phyloP scores from a whole-genome alignment of 1,139 yeast species.

The Geotrichum phurueaensis region DNA sequence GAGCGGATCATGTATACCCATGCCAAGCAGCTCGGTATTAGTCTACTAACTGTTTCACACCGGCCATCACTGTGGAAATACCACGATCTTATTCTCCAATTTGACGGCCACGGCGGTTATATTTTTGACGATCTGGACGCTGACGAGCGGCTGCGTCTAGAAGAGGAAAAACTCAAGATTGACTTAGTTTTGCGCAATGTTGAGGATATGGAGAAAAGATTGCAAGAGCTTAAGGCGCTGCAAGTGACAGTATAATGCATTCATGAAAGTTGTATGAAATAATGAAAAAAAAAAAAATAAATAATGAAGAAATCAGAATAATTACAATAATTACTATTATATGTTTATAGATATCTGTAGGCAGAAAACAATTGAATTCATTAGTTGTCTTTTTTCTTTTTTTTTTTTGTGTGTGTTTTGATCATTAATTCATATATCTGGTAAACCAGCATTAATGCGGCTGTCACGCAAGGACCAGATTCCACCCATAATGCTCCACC shows the following conservation, averaged over 20 bases:
- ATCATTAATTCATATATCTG: no score
- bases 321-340: no score
- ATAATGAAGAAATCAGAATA: no score
- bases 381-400: no score
- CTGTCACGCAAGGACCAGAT: slow-evolving; percentile 28
- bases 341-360: no score
- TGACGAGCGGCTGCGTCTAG: slow-evolving; percentile 57
- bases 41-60: slow-evolving; percentile 86
- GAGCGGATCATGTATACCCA: slow-evolving; percentile 85
- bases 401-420: no score
- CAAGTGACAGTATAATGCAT: background rate
- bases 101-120: slow-evolving; percentile 78
- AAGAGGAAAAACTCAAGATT: slow-evolving; percentile 61
- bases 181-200: slow-evolving; percentile 63
- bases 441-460: no score
- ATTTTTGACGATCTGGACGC: slow-evolving; percentile 66
- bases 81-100: slow-evolving; percentile 74
- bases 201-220: slow-evolving; percentile 57
- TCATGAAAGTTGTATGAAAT: background rate
- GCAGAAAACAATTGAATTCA: no score
- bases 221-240: slow-evolving; percentile 35
- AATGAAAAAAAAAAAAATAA: background rate
- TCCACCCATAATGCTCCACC: slow-evolving; percentile 29
- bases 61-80: slow-evolving; percentile 90
- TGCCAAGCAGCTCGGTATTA: slow-evolving; percentile 74